Conservation (phyloP, 805 yeast species). For the Wickerhamomyces kurtzmanii region DNA sequence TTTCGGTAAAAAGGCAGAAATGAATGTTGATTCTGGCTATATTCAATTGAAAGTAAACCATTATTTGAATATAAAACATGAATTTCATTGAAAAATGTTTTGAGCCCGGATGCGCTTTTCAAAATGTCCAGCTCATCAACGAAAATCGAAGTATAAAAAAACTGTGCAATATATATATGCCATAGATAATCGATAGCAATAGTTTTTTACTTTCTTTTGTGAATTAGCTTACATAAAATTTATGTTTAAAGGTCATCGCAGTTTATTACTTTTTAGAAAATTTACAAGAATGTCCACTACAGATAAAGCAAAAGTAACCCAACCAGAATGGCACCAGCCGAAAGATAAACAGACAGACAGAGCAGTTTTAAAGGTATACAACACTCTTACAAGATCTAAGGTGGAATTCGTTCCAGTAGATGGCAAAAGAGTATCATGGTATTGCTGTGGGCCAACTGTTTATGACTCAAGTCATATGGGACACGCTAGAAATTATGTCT, state of each 20-base stretch:
- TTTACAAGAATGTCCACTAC: conserved; percentile 16
- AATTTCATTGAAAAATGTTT: too few relatives aligned
- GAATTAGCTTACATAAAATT: too few relatives aligned
- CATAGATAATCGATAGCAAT: too few relatives aligned
- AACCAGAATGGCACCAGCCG: conserved; percentile 46
- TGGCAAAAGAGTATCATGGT: conserved; percentile 75
- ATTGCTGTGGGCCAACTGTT: conserved; percentile 97
- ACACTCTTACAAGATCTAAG: conserved; percentile 76
- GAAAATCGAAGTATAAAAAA: too few relatives aligned
- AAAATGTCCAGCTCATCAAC: too few relatives aligned
- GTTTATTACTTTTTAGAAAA: too few relatives aligned
- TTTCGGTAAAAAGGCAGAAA: conserved; percentile 49
- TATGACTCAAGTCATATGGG: conserved; percentile 97
- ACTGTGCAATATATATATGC: too few relatives aligned
- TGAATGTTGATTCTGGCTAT: too few relatives aligned
- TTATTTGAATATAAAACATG: background rate
- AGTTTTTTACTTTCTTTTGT: too few relatives aligned
- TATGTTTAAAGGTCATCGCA: too few relatives aligned
- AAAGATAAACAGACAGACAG: conserved; percentile 9
- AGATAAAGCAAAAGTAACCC: conserved; percentile 23
- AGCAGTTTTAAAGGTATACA: conserved; percentile 57
- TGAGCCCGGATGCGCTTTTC: too few relatives aligned
- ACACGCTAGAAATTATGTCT: conserved; percentile 94
- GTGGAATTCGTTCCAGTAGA: conserved; percentile 66
- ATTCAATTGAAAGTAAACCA: too few relatives aligned